Base-by-base conservation (phyloP, 305 asterid species). In the Fraxinus albicans region DNA sequence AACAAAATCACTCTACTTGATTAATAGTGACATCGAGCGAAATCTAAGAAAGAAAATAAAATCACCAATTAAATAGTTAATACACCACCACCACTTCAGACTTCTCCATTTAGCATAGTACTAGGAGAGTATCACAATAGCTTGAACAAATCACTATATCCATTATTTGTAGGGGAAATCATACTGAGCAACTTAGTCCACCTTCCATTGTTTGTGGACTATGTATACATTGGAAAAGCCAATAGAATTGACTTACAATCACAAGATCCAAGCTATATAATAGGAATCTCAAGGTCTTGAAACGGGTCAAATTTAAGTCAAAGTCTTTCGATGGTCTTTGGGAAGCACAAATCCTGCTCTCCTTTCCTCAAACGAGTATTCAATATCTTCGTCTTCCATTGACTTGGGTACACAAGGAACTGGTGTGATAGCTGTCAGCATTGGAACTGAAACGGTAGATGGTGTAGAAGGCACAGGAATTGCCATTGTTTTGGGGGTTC, bases 331-430 rank as follows among this genome's bases (percentile, higher is more conserved):
- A 78, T 87, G 87, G 67, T 58, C 69, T 76, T 87, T 90, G 23
- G 92, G 91, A 76, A 90, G 84, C 60, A 90, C 89, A 78, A 92
- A 95, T 34, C 97, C 94, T 15, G 93, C 93, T 85, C 97, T 87
- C 73, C 90, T 90, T 89, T 95, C 99, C 87, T 95, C 99, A 2
- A 94, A 94, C 1, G 97, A 94, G 87, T 94, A 95, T 72, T 95
- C 98, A 4, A 92, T 90, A 87, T 88, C 94, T 81, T 89, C 90
- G 8, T 86, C 93, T 9, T 84, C 88, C 53, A 79, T 86, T 17
- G 89, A 23, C 69, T 88, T 88, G 55, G 75, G 12, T 42, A 65
- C 27, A 40, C 29, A 23, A 86, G 89, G 89, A 73, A 87, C 89
- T 0, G 94, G 94, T 1, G 95, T 91, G 27, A 89, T 33, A 76